Evolutionary conservation across 345 rosid species (phyloP).

Genomic region (Erucastrum elatum): DNA sequence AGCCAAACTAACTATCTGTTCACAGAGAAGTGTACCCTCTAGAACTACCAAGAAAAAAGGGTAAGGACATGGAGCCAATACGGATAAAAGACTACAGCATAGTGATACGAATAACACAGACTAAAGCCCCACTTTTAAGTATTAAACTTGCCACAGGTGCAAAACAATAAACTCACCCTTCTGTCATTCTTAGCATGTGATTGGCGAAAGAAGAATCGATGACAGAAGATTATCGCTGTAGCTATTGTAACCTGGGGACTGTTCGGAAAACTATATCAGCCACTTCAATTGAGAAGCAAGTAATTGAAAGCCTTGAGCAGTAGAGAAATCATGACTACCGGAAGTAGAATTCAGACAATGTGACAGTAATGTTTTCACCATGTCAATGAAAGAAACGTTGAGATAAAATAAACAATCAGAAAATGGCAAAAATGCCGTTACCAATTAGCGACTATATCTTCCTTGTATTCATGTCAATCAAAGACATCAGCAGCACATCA

Average conservation of each 20-base stretch:
- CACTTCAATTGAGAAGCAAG: neutral
- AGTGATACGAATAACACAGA: slow-evolving; percentile 4
- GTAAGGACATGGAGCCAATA: slow-evolving; percentile 1
- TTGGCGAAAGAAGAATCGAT: slow-evolving; percentile 93
- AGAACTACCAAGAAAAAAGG: slow-evolving; percentile 16
- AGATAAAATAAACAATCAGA: slow-evolving; percentile 59
- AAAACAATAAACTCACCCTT: slow-evolving; percentile 65
- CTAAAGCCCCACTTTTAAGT: neutral
- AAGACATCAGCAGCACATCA: neutral
- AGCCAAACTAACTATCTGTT: slow-evolving; percentile 3
- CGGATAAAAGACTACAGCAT: slow-evolving; percentile 10
- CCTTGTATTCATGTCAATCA: neutral
- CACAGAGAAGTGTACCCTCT: slow-evolving; percentile 9
- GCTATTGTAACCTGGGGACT: slow-evolving; percentile 99
- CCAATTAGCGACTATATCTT: neutral
- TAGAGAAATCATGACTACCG: slow-evolving; percentile 12
- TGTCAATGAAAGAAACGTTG: slow-evolving; percentile 94
- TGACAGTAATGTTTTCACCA: neutral
- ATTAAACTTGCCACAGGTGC: slow-evolving; percentile 33
- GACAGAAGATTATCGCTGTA: slow-evolving; percentile 95
- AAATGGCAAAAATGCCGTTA: too few species aligned
- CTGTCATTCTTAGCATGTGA: slow-evolving; percentile 95
- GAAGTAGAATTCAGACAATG: slow-evolving; percentile 7
- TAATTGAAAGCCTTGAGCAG: slow-evolving; percentile 14
- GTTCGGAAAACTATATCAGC: slow-evolving; percentile 40